Conservation (phyloP, 257 asterid genomes). For the Lavandula angustifolia region DNA sequence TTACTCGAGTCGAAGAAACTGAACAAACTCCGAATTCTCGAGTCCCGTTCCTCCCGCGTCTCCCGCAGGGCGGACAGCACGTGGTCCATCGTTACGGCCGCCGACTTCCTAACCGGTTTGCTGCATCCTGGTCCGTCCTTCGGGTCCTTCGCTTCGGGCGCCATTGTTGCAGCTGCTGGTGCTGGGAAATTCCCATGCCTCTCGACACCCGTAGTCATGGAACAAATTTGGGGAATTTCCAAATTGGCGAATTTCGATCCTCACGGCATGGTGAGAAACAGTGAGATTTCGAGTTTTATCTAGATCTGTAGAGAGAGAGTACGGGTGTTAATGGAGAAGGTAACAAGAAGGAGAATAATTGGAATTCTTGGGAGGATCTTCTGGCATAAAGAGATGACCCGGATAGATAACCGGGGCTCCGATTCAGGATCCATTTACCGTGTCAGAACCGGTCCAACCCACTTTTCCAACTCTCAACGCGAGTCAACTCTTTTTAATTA, state of each 20-base stretch:
- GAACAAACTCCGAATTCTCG: conserved; percentile 71
- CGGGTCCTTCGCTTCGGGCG: conserved; percentile 33
- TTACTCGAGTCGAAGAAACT: conserved; percentile 71
- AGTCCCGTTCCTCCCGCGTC: conserved; percentile 77
- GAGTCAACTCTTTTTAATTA: background rate
- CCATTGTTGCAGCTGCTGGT: conserved; percentile 50
- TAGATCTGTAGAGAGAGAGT: conserved; percentile 32
- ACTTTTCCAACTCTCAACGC: conserved; percentile 3
- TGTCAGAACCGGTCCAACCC: conserved; percentile 24
- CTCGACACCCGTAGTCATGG: conserved; percentile 56
- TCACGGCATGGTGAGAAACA: conserved; percentile 27
- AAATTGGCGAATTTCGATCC: conserved; percentile 19
- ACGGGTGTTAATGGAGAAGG: conserved; percentile 25
- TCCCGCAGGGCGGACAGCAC: conserved; percentile 83
- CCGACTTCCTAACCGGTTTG: conserved; percentile 82
- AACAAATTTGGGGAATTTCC: background rate
- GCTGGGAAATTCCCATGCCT: conserved; percentile 57
- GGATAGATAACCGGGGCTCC: conserved; percentile 23
- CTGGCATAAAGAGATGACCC: conserved; percentile 20
- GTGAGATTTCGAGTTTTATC: background rate
- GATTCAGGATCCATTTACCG: background rate
- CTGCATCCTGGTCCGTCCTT: conserved; percentile 61
- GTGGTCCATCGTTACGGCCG: conserved; percentile 84
- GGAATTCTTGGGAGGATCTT: conserved; percentile 32
- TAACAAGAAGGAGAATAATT: conserved; percentile 27